Evolutionary conservation across 2,329 filamentous ascomycete genomes (phyloP), one percentile per base, ranked within the genome.

Genomic region (Madurella fahalii): DNA sequence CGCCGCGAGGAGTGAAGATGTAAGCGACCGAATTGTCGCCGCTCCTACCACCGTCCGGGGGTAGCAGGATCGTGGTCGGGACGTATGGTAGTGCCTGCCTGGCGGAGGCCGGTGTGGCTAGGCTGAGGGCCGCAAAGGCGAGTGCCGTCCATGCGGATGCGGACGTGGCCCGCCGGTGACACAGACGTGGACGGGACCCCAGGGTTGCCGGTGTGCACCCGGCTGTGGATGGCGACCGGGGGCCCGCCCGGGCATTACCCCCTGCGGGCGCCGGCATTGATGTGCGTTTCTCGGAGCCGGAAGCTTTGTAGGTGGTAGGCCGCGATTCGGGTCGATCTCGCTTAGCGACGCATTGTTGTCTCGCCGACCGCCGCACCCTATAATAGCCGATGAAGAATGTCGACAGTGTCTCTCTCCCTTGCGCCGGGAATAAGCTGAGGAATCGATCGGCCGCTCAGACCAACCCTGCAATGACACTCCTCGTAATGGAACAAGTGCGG

Each of bases 51-150:
- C 72, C 18, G 73, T 69, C 57, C 79, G 75, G 69, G 54, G 79
- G 75, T 44, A 84, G 77, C 54, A 93, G 79, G 50, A 95, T 79
- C 31, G 81, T 83, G 0, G 90, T 90, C 2, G 90, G 87, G 52
- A 85, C 84, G 74, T 95, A 95, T 25, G 90, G 90, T 50, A 90
- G 78, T 47, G 69, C 69, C 63, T 31, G 46, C 2, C 34, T 9
- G 41, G 50, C 42, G 5, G 31, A 37, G n/a, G 37, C 30, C 9
- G 13, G 31, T 13, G 18, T 7, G 1, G 32, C 50, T 13, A 52
- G 34, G 20, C 43, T 31, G 7, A 56, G 43, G 7, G 47, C 41
- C 12, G 47, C 37, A 5, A 49, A 40, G 17, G 42, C 16, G 31
- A 50, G 12, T 11, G 37, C 39, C 17, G 39, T 30, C 18, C 20